Evolutionary conservation across 139 green algal species (phyloP).

Genomic region (Asterochloris erici): DNA sequence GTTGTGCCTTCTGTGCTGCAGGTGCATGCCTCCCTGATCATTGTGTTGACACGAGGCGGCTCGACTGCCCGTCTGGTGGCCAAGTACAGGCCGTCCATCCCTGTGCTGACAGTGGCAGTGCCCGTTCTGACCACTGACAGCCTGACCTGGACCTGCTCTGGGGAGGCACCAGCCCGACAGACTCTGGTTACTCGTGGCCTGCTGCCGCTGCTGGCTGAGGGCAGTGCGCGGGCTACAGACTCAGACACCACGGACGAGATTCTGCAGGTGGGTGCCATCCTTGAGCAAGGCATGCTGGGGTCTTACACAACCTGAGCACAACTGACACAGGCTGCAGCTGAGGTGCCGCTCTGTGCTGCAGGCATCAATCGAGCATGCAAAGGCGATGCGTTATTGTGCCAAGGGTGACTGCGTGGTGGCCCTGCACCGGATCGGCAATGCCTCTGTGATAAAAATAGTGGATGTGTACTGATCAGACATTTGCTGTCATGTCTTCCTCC

Average conservation of each 20-base stretch:
- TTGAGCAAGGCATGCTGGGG: too few species aligned
- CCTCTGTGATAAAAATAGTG: slow-evolving; percentile 89
- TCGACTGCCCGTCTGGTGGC: slow-evolving; percentile 88
- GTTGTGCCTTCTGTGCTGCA: slow-evolving; percentile 19
- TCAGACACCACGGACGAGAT: slow-evolving; percentile 89
- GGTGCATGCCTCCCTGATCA: slow-evolving; percentile 86
- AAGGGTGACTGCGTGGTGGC: slow-evolving; percentile 87
- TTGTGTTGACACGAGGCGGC: slow-evolving; percentile 85
- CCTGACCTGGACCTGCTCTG: slow-evolving; percentile 88
- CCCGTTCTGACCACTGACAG: slow-evolving; percentile 86
- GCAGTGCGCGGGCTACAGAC: slow-evolving; percentile 79
- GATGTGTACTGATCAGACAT: slow-evolving; percentile 6
- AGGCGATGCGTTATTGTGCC: slow-evolving; percentile 66
- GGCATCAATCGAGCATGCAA: slow-evolving; percentile 69
- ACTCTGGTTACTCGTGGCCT: slow-evolving; percentile 85
- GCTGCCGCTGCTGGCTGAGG: slow-evolving; percentile 89
- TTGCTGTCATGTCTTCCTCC: too few species aligned
- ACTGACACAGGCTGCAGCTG: not conserved
- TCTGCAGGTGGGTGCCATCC: slow-evolving; percentile 24
- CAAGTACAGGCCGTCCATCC: slow-evolving; percentile 88
- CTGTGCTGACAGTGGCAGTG: slow-evolving; percentile 90
- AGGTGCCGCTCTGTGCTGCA: not conserved
- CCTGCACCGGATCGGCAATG: slow-evolving; percentile 92
- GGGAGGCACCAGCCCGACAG: slow-evolving; percentile 79
- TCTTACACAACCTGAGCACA: too few species aligned